Conservation (phyloP, 176 grass and related monocot species). For the Hordeum marinum region DNA sequence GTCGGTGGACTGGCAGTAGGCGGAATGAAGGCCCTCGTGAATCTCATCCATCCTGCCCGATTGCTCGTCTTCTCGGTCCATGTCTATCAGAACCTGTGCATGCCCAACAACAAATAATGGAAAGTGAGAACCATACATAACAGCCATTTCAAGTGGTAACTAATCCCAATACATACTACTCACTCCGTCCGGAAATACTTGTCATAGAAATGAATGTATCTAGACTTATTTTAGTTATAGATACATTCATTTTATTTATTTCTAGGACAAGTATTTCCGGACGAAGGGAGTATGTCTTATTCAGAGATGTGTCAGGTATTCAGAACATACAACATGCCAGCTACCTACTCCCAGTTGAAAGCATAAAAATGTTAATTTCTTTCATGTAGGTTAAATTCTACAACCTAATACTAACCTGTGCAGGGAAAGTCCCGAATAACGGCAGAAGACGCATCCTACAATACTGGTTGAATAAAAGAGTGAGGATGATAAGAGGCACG, state of each 20-base stretch:
- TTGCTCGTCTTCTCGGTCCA: conserved; percentile 72
- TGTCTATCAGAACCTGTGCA: conserved; percentile 74
- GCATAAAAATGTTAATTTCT: neutral
- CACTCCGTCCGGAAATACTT: too few species aligned
- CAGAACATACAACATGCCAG: neutral
- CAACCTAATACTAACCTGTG: conserved; percentile 52
- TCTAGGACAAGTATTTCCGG: too few species aligned
- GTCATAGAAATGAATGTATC: too few species aligned
- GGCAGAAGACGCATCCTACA: conserved; percentile 74
- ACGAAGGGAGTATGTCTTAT: neutral
- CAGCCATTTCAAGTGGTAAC: neutral
- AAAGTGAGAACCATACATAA: neutral
- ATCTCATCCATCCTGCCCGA: conserved; percentile 56
- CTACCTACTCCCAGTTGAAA: neutral
- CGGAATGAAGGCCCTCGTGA: conserved; percentile 32
- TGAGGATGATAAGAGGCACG: conserved; percentile 68
- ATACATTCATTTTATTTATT: too few species aligned
- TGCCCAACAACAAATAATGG: neutral
- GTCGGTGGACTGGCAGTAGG: conserved; percentile 56
- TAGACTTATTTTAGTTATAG: too few species aligned
- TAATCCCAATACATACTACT: too few species aligned
- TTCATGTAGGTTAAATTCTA: neutral
- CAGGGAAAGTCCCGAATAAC: conserved; percentile 65
- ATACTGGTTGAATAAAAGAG: conserved; percentile 87
- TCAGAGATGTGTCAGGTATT: neutral